These are phyloP conservation scores for Phoenix dactylifera DNA, from an alignment of 176 grass and related monocot species.

Conservation along the genomic window DNA sequence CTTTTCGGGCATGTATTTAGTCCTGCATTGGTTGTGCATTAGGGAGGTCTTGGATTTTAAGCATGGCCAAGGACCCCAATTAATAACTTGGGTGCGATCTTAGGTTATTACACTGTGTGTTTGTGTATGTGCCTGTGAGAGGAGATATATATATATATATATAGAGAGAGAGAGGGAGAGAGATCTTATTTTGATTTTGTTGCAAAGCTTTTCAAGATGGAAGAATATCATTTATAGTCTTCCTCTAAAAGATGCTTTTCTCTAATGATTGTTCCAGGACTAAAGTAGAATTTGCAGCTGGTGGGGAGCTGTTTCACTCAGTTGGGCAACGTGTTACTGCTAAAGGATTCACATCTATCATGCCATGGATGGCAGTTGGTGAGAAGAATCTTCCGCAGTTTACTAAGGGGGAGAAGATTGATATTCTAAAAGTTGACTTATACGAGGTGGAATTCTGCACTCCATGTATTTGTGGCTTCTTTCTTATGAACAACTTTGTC, in stretches of 20 bases:
- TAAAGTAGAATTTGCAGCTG: constrained; percentile 64
- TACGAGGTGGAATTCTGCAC: constrained; percentile 45
- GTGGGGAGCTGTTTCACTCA: constrained; percentile 75
- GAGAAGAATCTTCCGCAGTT: constrained; percentile 76
- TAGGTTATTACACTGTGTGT: too few relatives aligned
- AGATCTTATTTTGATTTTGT: too few relatives aligned
- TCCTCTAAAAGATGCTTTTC: neutral
- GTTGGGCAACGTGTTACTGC: constrained; percentile 54
- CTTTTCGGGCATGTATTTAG: too few relatives aligned
- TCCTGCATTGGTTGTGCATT: too few relatives aligned
- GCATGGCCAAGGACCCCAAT: too few relatives aligned
- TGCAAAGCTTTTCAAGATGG: neutral
- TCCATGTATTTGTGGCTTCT: neutral
- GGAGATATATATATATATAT: too few relatives aligned
- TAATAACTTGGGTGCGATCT: too few relatives aligned
- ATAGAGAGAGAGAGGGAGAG: too few relatives aligned
- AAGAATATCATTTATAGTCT: neutral
- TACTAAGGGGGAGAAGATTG: constrained; percentile 47
- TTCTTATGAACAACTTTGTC: too few relatives aligned
- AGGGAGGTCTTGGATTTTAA: too few relatives aligned
- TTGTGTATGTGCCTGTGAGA: too few relatives aligned
- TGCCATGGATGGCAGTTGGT: constrained; percentile 85
- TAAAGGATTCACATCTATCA: constrained; percentile 97
- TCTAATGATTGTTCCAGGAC: constrained; percentile 36
- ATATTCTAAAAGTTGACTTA: constrained; percentile 72